Conservation (phyloP, 768 basidiomycete genomes). For the Suillus decipiens region DNA sequence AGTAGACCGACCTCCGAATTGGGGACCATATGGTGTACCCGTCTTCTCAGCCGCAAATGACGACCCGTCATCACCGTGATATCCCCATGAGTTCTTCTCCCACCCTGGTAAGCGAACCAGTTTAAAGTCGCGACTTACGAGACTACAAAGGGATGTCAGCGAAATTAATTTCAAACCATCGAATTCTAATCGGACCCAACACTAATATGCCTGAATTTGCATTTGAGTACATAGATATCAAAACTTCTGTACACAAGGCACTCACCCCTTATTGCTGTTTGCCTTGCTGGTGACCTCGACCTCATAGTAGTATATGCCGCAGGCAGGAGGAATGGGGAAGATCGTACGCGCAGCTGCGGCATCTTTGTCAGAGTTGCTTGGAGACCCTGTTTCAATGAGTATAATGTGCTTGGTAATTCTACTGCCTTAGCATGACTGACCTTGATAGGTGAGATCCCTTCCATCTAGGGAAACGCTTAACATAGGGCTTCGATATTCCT, state of each 20-base stretch:
- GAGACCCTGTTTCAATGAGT: conserved; percentile 41
- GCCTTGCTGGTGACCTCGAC: conserved; percentile 80
- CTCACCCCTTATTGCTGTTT: conserved; percentile 79
- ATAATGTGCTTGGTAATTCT: conserved; percentile 6
- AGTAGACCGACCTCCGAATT: conserved; percentile 71
- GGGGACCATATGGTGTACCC: conserved; percentile 73
- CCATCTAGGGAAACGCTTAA: conserved; percentile 71
- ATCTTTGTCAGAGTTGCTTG: conserved; percentile 69
- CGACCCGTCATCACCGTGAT: conserved; percentile 87
- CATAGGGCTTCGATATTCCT: conserved; percentile 58
- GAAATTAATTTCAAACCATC: conserved; percentile 8
- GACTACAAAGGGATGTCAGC: conserved; percentile 42
- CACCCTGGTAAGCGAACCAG: conserved; percentile 81
- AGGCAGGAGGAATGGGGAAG: conserved; percentile 76
- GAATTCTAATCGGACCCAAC: conserved; percentile 58
- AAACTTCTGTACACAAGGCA: conserved; percentile 9
- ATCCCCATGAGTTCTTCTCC: conserved; percentile 88
- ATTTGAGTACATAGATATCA: conserved; percentile 20
- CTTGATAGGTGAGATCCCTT: conserved; percentile 70
- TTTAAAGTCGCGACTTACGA: conserved; percentile 65
- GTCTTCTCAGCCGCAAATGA: conserved; percentile 74
- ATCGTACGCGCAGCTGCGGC: conserved; percentile 83
- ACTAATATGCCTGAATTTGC: conserved; percentile 63
- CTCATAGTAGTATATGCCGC: conserved; percentile 96
- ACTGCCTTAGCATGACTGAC: conserved; percentile 38